Evolutionary conservation across 192 early-diverging fungal genomes (phyloP), one percentile per base, ranked within the genome.

Genomic region (Coemansia sp.): DNA sequence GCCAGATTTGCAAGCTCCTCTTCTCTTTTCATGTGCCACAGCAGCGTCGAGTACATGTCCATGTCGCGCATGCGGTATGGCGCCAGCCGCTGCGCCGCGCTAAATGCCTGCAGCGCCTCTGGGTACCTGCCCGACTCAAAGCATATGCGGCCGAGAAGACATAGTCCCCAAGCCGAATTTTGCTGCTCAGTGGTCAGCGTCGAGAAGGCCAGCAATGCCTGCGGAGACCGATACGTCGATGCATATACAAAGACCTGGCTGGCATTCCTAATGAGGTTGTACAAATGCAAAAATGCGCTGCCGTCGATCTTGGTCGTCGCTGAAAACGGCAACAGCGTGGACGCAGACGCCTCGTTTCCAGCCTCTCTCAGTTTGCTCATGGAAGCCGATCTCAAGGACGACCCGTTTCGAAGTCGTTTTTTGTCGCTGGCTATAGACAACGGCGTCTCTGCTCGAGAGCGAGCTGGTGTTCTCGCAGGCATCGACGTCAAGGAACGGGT

Each of bases 11-110:
- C 86, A 45, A 95, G 78, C 36, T 68, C 72, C n/a, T 85, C 84
- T 24, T 91, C 88, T 61, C 86, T 82, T 49, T 82, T 82, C 53
- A 91, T 68, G 61, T 95, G 93, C 95, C 95, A 97, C 36, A 97
- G 67, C 28, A 87, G 82, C 11, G 90, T 90, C 19, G 91, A 92
- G 63, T 90, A 95, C 7, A 87, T 67, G 56, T 97, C 95, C 89
- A 95, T 90, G 47, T 88, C 88, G 29, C 85, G 83, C 25, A 87
- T 62, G 4, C 90, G 84, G 67, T 84, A 87, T 9, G 90, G 89
- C 35, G 93, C 92, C 30, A 88, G 28, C 14, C 81, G 50, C 24
- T 89, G 78, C 13, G 83, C 83, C 0, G 64, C 67, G 10, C 55
- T 60, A 66, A 90, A 89, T 36, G 74, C 81, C 52, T 72, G 70